Evolutionary conservation across 2,329 filamentous ascomycete species (phyloP).

Genomic region (Xylariaceae sp.): DNA sequence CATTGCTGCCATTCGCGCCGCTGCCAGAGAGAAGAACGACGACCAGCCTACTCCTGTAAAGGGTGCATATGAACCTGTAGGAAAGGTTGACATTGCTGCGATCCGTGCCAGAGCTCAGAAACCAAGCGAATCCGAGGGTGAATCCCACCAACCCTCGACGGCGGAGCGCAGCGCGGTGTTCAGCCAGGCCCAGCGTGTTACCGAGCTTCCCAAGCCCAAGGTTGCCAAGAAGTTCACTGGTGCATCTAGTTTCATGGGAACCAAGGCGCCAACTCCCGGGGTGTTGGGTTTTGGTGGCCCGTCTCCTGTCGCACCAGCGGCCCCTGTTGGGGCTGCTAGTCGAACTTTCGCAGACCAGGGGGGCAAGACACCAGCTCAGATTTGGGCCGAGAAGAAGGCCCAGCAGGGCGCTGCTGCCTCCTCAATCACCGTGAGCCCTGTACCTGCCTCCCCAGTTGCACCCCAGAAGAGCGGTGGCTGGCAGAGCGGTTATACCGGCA

Average conservation of each 20-base stretch:
- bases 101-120: constrained; percentile 81
- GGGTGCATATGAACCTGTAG: constrained; percentile 88
- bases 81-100: constrained; percentile 94
- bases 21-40: constrained; percentile 63
- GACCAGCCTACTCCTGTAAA: constrained; percentile 82
- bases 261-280: constrained; percentile 78
- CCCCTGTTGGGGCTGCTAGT: constrained; percentile 72
- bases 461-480: constrained; percentile 71
- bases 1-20: constrained; percentile 81
- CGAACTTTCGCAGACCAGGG: constrained; percentile 91
- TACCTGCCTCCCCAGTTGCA: constrained; percentile 48
- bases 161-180: constrained; percentile 75
- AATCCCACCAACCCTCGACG: constrained; percentile 51
- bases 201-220: constrained; percentile 88
- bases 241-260: constrained; percentile 70
- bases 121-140: constrained; percentile 37
- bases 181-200: constrained; percentile 71
- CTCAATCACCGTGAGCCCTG: constrained; percentile 36
- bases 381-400: constrained; percentile 97
- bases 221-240: constrained; percentile 82
- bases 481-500: constrained; percentile 88
- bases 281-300: constrained; percentile 60
- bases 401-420: constrained; percentile 61
- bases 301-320: constrained; percentile 50
- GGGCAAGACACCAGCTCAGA: constrained; percentile 91